A percentile compares a stretch with the other conserved stretches of the same genome.
Conservation (phyloP, 768 basidiomycete genomes). For the Trametes coccinea region DNA sequence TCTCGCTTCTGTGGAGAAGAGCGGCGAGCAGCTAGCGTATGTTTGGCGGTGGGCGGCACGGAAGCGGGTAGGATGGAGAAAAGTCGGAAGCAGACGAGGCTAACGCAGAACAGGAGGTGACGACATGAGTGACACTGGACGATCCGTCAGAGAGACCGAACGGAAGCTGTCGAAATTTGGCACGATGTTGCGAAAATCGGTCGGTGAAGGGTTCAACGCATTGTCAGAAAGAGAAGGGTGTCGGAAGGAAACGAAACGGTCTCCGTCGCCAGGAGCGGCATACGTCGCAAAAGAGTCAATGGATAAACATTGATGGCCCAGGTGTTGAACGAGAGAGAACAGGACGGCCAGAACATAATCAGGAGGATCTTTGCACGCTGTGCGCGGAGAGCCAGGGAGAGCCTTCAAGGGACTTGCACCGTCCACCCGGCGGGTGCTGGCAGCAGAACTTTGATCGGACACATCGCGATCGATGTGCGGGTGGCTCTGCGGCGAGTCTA, state of each 20-base stretch:
- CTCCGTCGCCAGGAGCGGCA: neutral
- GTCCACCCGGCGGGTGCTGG: neutral
- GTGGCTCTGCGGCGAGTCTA: conserved; percentile 4
- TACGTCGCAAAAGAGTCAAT: neutral
- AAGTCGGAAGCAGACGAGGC: neutral
- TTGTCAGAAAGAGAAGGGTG: neutral
- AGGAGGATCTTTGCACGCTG: too few species aligned
- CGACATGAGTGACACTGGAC: neutral
- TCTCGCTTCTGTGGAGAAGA: too few species aligned
- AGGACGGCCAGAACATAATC: neutral
- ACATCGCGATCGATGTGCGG: neutral
- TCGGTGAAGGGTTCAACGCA: too few species aligned
- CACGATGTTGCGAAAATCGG: too few species aligned
- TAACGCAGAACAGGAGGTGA: neutral
- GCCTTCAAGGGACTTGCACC: neutral
- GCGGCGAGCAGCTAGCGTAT: too few species aligned
- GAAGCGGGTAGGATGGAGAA: neutral
- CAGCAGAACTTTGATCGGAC: neutral
- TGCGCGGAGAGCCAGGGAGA: neutral
- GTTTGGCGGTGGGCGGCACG: neutral
- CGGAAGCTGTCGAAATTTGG: neutral
- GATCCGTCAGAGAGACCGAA: neutral
- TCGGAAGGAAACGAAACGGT: neutral
- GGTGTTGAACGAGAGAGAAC: neutral
- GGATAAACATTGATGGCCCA: neutral